Evolutionary conservation across 179 eudicot species (phyloP).

Genomic region (Heliamphora ciliata): DNA sequence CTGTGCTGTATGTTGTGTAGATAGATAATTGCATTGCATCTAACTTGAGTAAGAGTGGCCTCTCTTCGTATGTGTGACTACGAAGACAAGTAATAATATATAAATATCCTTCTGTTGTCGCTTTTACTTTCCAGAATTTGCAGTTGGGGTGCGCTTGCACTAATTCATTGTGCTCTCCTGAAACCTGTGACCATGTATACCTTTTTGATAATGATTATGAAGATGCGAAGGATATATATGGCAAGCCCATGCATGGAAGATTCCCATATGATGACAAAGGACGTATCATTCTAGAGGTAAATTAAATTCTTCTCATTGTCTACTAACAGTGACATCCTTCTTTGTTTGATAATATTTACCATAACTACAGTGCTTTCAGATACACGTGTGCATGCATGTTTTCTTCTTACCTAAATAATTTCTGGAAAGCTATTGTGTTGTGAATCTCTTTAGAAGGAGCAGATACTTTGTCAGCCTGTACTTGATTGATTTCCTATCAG

Average conservation of each 20-base stretch:
- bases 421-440: background rate
- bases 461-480: background rate
- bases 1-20: background rate
- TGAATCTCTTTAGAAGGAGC: background rate
- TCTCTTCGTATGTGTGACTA: background rate
- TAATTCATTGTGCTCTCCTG: constrained; percentile 59
- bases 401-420: background rate
- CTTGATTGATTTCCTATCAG: background rate
- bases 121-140: constrained; percentile 39
- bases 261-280: constrained; percentile 85
- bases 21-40: background rate
- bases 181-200: constrained; percentile 84
- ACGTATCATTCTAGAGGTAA: constrained; percentile 67
- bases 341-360: background rate
- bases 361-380: background rate
- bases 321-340: background rate
- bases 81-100: background rate
- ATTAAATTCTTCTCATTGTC: background rate
- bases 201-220: constrained; percentile 85
- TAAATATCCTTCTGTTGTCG: background rate
- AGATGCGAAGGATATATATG: constrained; percentile 74
- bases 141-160: constrained; percentile 77
- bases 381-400: background rate
- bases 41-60: constrained; percentile 10
- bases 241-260: constrained; percentile 71